Conservation (phyloP, 2,329 filamentous ascomycete species). For the Epicoccum nigrum region DNA sequence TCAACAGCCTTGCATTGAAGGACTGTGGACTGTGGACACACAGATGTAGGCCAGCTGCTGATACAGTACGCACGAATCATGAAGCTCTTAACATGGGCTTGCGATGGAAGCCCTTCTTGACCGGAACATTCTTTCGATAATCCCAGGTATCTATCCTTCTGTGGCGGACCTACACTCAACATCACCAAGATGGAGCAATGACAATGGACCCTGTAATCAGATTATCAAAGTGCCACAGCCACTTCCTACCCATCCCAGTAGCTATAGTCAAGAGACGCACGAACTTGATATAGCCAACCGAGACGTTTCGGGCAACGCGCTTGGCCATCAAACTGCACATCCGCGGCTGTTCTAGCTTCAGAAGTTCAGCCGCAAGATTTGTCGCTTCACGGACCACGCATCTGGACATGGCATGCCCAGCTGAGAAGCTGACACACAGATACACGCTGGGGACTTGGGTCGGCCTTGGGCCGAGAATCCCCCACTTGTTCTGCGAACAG, state of each 20-base stretch:
- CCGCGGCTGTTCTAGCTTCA: neutral
- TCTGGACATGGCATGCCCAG: neutral
- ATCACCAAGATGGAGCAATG: too few species aligned
- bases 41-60: too few species aligned
- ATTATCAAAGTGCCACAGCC: too few species aligned
- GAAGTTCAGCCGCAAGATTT: neutral
- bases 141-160: too few species aligned
- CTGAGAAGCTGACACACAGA: too few species aligned
- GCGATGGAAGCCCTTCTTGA: too few species aligned
- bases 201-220: too few species aligned
- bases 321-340: neutral
- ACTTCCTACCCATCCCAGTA: neutral
- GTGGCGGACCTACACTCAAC: too few species aligned
- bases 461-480: neutral
- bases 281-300: neutral
- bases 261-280: neutral
- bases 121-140: too few species aligned
- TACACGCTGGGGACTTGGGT: neutral
- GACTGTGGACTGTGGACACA: too few species aligned
- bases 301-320: slow-evolving; percentile 2
- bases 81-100: too few species aligned
- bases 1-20: slow-evolving; percentile 3
- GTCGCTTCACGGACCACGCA: neutral
- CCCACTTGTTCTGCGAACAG: neutral
- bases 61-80: too few species aligned